These are phyloP conservation scores for Hevea brasiliensis DNA, from an alignment of 345 rosid genomes.

Conservation along the genomic window DNA sequence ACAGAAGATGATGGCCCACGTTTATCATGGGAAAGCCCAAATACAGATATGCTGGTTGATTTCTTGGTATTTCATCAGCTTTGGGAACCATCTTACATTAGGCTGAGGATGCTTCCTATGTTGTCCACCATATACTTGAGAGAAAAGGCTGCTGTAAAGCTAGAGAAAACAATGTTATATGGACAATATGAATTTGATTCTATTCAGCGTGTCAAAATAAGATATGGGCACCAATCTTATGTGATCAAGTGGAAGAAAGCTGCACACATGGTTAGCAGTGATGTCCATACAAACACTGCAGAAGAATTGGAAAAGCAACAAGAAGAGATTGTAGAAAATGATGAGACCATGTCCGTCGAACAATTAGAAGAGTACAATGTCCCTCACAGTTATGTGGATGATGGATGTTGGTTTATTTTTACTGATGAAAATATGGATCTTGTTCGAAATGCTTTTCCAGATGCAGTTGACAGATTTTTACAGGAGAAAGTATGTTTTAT, in stretches of 20 bases:
- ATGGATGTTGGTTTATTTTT: slow-evolving; percentile 51
- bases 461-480: slow-evolving; percentile 56
- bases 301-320: slow-evolving; percentile 38
- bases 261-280: slow-evolving; percentile 28
- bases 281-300: slow-evolving; percentile 12
- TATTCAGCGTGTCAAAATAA: slow-evolving; percentile 62
- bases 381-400: slow-evolving; percentile 53
- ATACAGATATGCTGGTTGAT: slow-evolving; percentile 77
- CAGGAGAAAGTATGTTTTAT: slow-evolving; percentile 55
- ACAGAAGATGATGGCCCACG: slow-evolving; percentile 43
- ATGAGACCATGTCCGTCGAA: slow-evolving; percentile 40
- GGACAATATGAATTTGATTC: slow-evolving; percentile 77
- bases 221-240: slow-evolving; percentile 60
- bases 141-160: slow-evolving; percentile 52
- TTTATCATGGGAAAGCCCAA: slow-evolving; percentile 67
- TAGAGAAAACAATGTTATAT: slow-evolving; percentile 43
- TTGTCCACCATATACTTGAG: slow-evolving; percentile 75
- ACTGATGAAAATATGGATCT: slow-evolving; percentile 79
- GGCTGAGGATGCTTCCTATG: slow-evolving; percentile 80
- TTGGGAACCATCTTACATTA: slow-evolving; percentile 74
- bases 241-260: slow-evolving; percentile 81
- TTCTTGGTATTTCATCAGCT: slow-evolving; percentile 64
- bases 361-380: slow-evolving; percentile 45
- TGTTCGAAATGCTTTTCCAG: slow-evolving; percentile 66
- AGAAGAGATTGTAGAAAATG: slow-evolving; percentile 45